These are phyloP conservation scores for Phytophthora pisi DNA, from an alignment of 352 stramenopile species.

Conservation along the genomic window DNA sequence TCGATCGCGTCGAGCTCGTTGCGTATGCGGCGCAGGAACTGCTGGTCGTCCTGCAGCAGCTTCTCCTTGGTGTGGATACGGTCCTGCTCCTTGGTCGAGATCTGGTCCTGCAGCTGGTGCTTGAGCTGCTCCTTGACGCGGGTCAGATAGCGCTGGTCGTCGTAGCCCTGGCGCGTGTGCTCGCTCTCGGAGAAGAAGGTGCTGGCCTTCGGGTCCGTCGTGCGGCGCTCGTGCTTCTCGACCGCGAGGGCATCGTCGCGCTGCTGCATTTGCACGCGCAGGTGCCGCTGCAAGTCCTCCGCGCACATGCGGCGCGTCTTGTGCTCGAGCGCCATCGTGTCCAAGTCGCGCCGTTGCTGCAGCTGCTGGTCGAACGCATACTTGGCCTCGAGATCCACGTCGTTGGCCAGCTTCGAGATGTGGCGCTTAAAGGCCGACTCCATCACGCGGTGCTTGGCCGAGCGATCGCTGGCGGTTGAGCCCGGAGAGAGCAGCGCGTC, in stretches of 20 bases:
- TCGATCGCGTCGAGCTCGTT: slow-evolving; percentile 67
- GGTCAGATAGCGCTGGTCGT: slow-evolving; percentile 49
- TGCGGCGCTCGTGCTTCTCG: slow-evolving; percentile 40
- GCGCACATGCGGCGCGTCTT: slow-evolving; percentile 53
- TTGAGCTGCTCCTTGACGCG: slow-evolving; percentile 62
- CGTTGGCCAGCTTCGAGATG: slow-evolving; percentile 50
- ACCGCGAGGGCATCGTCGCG: slow-evolving; percentile 31
- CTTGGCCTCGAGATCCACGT: slow-evolving; percentile 64
- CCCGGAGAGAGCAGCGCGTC: slow-evolving; percentile 49
- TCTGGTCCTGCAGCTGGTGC: slow-evolving; percentile 61
- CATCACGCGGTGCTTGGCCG: slow-evolving; percentile 46
- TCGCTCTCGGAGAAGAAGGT: slow-evolving; percentile 72
- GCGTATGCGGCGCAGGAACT: slow-evolving; percentile 57
- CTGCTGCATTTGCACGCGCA: slow-evolving; percentile 61
- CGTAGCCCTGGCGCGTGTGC: slow-evolving; percentile 51
- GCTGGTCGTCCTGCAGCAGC: slow-evolving; percentile 59
- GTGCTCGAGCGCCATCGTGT: slow-evolving; percentile 53
- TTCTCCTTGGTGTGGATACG: slow-evolving; percentile 44
- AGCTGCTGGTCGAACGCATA: slow-evolving; percentile 60
- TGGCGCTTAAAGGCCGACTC: slow-evolving; percentile 69
- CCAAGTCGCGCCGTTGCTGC: slow-evolving; percentile 63
- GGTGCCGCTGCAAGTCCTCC: slow-evolving; percentile 62
- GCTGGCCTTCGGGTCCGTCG: slow-evolving; percentile 47
- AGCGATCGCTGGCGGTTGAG: slow-evolving; percentile 14
- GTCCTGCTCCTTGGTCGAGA: slow-evolving; percentile 57